Conservation (phyloP, 345 rosid genomes). For the Eucalyptus polybractea region DNA sequence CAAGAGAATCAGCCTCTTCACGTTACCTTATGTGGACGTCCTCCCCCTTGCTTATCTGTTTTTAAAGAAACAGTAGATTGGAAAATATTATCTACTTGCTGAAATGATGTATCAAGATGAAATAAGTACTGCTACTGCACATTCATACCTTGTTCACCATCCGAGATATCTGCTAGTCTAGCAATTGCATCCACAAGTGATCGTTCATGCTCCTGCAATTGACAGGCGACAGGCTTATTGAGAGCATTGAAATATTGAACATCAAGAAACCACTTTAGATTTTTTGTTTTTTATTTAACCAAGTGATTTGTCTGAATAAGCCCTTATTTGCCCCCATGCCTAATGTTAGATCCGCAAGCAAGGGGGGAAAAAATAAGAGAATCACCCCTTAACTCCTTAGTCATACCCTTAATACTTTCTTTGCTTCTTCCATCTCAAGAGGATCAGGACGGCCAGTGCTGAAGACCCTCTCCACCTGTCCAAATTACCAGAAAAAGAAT, state of each 20-base stretch:
- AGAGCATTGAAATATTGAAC: background rate
- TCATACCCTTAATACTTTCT: slow-evolving; percentile 61
- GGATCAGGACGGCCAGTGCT: slow-evolving; percentile 58
- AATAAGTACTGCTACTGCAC: background rate
- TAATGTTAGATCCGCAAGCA: background rate
- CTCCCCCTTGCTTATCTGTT: slow-evolving; percentile 34
- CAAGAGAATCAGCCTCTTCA: no score
- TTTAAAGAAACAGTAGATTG: background rate
- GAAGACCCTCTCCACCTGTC: slow-evolving; percentile 76
- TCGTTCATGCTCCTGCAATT: slow-evolving; percentile 66
- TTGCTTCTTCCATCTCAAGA: slow-evolving; percentile 70
- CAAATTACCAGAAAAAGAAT: background rate
- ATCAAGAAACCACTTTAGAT: background rate
- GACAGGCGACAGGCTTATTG: background rate
- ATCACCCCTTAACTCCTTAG: background rate
- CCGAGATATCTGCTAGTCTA: slow-evolving; percentile 61
- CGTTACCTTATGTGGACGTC: no score
- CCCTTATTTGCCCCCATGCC: background rate
- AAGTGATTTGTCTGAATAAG: background rate
- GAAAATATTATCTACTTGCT: background rate
- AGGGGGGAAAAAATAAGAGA: background rate
- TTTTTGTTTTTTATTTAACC: background rate
- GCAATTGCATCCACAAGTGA: slow-evolving; percentile 64
- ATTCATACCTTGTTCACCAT: slow-evolving; percentile 52
- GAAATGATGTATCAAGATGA: background rate